Base-by-base conservation (phyloP, 805 yeast genomes). In the Kodamaea neixiangensis region DNA sequence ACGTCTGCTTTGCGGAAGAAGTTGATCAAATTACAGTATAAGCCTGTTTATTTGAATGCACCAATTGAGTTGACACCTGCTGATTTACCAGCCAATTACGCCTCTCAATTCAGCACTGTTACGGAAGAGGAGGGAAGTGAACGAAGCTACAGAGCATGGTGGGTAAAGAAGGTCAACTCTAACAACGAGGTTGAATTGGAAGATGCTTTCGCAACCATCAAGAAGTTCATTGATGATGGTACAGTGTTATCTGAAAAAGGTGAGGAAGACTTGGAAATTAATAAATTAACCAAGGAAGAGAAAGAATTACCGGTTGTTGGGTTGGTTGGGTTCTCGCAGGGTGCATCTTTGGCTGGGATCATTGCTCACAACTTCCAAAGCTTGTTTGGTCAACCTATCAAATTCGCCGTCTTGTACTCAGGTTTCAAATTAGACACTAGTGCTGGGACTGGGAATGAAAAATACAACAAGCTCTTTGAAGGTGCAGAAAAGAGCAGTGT, bases 271-370 rank as follows among this genome's bases (percentile, higher is more conserved):
- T 48, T 48, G 44, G 44, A 35, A 13, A 17, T 48, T 38, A 48
- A 48, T 43, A 37, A 48, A 31, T 42, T 21, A 11, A 54, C 61
- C 3, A 58, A 61, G 9, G 55, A 48, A 6, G 56, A 54, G 2
- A 22, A 29, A 7, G 62, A 58, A 1, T 54, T 66, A 15, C 97
- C 97, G 1, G 88, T 89, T 57, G 87, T 86, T 18, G 99, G 98
- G 5, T 71, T 93, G 17, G 69, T 94, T 41, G 98, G 97, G 1
- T 93, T 93, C 65, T 86, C 96, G 9, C 98, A 94, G 67, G 99
- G 99, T 54, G 96, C 97, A 5, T 96, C 94, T 1, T 71, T 93
- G 33, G 85, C 89, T 1, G 88, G 93, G 1, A 75, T 89, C 20
- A 64, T 91, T 25, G 75, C 88, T 41, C 81, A 83, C 57, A 76